Evolutionary conservation across 2,329 filamentous ascomycete species (phyloP), one percentile per base, ranked within the genome.

Genomic region (Beauveria brongniartii): DNA sequence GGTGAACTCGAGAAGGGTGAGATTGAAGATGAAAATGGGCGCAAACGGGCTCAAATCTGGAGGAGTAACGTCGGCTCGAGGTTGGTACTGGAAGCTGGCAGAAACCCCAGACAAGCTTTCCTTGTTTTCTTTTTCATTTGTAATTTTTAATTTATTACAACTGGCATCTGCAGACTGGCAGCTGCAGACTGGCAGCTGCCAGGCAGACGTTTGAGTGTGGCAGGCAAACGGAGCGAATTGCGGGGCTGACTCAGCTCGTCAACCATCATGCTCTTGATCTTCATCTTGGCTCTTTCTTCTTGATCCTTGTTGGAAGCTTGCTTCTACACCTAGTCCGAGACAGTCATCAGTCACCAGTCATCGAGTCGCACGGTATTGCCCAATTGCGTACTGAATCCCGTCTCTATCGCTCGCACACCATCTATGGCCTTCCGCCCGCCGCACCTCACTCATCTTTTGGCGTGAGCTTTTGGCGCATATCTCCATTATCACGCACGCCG

Each of bases 371-470:
- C 41, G 57, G 57, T 54, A 46, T 59, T 59, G 57, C 57, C 48
- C 7, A 37, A 47, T 59, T 18, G 41, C 57, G 57, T 47, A 59
- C 14, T 47, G 57, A 59, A 59, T 54, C 57, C 57, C 50, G 57
- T 26, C 53, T 26, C 40, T 44, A n/a, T 41, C 47, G 26, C 37
- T 18, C 56, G 20, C 47, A 52, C 46, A 44, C 22, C 37, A 43
- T 24, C 7, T 34, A 34, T 34, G 10, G 18, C 46, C 47, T 43
- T 9, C 43, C 34, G 37, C 26, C 57, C 56, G 37, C 48, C 24
- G 28, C 30, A 52, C 22, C 26, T 44, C 37, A 52, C 26, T 44
- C 37, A 52, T 30, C 48, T 34, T 43, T 51, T 41, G 46, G 34
- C 55, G 46, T 51, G 46, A 58, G 10, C 46, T 30, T 51, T 50